These are phyloP conservation scores for Myxozyma monticola DNA, from an alignment of 805 yeast species.

Conservation along the genomic window DNA sequence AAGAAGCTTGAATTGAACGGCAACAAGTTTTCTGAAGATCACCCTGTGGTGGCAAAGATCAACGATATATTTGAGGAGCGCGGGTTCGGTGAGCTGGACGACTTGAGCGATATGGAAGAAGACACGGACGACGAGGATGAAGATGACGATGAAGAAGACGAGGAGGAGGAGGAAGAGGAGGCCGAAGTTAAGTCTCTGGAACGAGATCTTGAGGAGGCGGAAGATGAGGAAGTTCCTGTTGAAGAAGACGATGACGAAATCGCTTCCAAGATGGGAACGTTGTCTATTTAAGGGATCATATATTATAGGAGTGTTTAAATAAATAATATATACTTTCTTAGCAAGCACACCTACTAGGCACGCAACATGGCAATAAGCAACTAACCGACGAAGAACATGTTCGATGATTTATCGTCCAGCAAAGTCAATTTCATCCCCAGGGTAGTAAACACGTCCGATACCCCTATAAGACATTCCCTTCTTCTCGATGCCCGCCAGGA, in stretches of 20 bases:
- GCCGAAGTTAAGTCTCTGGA: constrained; percentile 52
- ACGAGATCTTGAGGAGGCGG: constrained; percentile 45
- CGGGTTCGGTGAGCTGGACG: constrained; percentile 83
- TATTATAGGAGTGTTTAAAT: too few relatives aligned
- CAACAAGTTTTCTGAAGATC: constrained; percentile 87
- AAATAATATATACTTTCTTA: too few relatives aligned
- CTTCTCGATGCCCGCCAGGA: constrained; percentile 50
- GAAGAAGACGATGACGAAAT: constrained; percentile 39
- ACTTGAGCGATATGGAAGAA: constrained; percentile 84
- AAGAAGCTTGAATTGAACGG: constrained; percentile 83
- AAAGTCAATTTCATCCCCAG: constrained; percentile 8
- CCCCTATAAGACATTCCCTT: constrained; percentile 47
- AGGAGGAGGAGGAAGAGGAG: constrained; percentile 38
- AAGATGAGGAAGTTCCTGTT: constrained; percentile 45
- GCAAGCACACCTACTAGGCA: too few relatives aligned
- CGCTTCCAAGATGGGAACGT: constrained; percentile 55
- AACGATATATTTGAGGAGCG: constrained; percentile 63
- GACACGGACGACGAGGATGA: constrained; percentile 60
- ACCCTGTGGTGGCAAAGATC: constrained; percentile 63
- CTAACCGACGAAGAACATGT: too few relatives aligned
- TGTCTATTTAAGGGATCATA: constrained; percentile 50
- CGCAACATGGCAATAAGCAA: too few relatives aligned
- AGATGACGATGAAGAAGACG: constrained; percentile 55
- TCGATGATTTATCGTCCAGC: background rate
- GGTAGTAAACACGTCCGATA: constrained; percentile 41